phyloP scores from a whole-genome alignment of 257 asterid genomes.

The Plantago ovata region DNA sequence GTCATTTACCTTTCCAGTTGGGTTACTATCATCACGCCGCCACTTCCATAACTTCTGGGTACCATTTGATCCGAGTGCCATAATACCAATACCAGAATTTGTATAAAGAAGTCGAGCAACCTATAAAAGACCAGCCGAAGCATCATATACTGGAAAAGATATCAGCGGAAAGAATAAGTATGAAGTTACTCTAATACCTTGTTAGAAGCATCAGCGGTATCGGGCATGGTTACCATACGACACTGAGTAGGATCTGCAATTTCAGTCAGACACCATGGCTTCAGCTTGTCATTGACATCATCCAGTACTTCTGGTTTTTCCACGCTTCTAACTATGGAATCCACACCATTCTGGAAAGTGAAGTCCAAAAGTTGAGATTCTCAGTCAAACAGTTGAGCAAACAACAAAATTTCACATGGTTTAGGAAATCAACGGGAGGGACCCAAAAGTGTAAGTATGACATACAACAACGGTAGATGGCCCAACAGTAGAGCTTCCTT shows the following conservation, averaged over 20 bases:
- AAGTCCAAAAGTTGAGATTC: conserved; percentile 9
- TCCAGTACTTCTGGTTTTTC: conserved; percentile 80
- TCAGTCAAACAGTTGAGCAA: conserved; percentile 11
- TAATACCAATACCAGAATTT: conserved; percentile 79
- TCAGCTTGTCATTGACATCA: conserved; percentile 65
- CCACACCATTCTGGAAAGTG: conserved; percentile 77
- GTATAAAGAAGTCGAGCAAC: conserved; percentile 96
- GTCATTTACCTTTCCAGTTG: conserved; percentile 67
- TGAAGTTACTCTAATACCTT: conserved; percentile 44
- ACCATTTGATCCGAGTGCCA: conserved; percentile 94
- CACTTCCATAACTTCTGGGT: conserved; percentile 92
- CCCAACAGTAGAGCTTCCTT: conserved; percentile 93
- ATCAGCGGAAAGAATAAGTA: conserved; percentile 2
- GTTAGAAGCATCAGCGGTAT: conserved; percentile 61
- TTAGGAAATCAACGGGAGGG: background rate
- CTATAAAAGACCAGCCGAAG: conserved; percentile 33
- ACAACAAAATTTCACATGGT: background rate
- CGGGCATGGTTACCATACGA: conserved; percentile 88
- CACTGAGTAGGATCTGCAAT: conserved; percentile 77
- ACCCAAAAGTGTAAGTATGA: conserved; percentile 11
- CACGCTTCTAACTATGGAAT: conserved; percentile 66
- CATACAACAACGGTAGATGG: conserved; percentile 78
- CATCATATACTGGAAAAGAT: conserved; percentile 18
- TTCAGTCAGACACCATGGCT: conserved; percentile 89
- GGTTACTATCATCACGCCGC: conserved; percentile 83